Conservation (phyloP, 352 stramenopile genomes). For the Phytophthora multivora region DNA sequence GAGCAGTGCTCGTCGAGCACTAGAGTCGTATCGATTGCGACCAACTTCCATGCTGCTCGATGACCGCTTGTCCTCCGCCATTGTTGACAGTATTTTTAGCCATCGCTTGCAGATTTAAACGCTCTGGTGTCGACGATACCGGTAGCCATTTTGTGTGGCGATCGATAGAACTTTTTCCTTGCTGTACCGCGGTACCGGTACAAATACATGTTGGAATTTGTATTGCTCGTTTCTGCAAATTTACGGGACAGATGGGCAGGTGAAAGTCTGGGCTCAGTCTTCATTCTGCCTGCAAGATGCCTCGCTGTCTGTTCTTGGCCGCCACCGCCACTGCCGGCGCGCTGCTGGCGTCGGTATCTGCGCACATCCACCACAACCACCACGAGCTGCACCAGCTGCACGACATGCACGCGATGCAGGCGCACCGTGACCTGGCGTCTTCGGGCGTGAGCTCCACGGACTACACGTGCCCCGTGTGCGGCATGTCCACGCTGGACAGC, state of each 20-base stretch:
- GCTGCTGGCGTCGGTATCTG: slow-evolving; percentile 26
- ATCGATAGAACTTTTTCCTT: no score
- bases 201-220: no score
- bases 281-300: slow-evolving; percentile 25
- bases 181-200: no score
- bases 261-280: slow-evolving; percentile 17
- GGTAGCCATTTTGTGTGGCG: no score
- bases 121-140: no score
- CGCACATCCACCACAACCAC: slow-evolving; percentile 32
- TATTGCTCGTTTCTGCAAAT: slow-evolving; percentile 24
- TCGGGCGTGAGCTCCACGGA: slow-evolving; percentile 43
- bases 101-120: neutral
- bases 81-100: neutral
- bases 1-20: neutral
- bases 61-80: neutral
- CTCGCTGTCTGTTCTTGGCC: slow-evolving; percentile 3
- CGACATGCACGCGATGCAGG: slow-evolving; percentile 31
- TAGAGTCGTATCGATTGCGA: no score
- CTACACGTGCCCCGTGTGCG: slow-evolving; percentile 75
- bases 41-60: neutral
- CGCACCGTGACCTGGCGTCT: slow-evolving; percentile 32
- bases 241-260: slow-evolving; percentile 6
- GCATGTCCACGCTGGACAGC: slow-evolving; percentile 60
- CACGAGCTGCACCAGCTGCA: slow-evolving; percentile 46
- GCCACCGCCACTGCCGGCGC: neutral